Evolutionary conservation across 495 filamentous ascomycete genomes (phyloP).

Genomic region (Trichoderma virens): DNA sequence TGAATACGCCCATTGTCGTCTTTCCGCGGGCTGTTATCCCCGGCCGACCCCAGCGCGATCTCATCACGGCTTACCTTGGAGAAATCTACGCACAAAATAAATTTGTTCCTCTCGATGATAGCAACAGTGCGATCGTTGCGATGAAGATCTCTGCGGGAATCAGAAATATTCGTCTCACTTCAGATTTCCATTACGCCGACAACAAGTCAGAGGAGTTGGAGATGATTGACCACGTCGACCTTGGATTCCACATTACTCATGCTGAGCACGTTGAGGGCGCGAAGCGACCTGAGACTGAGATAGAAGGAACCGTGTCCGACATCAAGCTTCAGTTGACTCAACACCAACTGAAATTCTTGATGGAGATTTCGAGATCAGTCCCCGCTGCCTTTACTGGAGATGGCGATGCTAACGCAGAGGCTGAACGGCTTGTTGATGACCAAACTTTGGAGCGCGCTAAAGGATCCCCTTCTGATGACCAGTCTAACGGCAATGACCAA

Average conservation of each 20-base stretch:
- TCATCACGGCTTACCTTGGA: constrained; percentile 85
- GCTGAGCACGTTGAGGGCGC: constrained; percentile 71
- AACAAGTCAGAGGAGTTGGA: constrained; percentile 76
- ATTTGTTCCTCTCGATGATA: constrained; percentile 74
- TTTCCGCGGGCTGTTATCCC: constrained; percentile 71
- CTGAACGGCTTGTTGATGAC: constrained; percentile 39
- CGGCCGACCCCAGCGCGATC: constrained; percentile 53
- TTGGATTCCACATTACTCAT: constrained; percentile 85
- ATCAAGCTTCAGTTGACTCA: constrained; percentile 86
- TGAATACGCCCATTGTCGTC: constrained; percentile 92
- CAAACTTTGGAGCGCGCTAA: constrained; percentile 39
- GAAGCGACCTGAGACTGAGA: constrained; percentile 83
- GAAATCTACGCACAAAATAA: constrained; percentile 95
- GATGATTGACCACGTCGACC: constrained; percentile 91
- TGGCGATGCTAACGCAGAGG: constrained; percentile 53
- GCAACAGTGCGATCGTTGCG: constrained; percentile 58
- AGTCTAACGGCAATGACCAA: constrained; percentile 29
- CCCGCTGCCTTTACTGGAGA: constrained; percentile 81
- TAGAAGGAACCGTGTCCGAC: constrained; percentile 83
- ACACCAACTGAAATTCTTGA: constrained; percentile 77
- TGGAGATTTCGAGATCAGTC: constrained; percentile 77
- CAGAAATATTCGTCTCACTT: constrained; percentile 82
- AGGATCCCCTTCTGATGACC: constrained; percentile 37
- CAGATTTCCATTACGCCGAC: constrained; percentile 73
- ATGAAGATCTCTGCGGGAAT: constrained; percentile 91